Percentiles rank a stretch among this genome's conserved stretches.
phyloP scores from a whole-genome alignment of 139 green algal species.

The Monoraphidium neglectum region DNA sequence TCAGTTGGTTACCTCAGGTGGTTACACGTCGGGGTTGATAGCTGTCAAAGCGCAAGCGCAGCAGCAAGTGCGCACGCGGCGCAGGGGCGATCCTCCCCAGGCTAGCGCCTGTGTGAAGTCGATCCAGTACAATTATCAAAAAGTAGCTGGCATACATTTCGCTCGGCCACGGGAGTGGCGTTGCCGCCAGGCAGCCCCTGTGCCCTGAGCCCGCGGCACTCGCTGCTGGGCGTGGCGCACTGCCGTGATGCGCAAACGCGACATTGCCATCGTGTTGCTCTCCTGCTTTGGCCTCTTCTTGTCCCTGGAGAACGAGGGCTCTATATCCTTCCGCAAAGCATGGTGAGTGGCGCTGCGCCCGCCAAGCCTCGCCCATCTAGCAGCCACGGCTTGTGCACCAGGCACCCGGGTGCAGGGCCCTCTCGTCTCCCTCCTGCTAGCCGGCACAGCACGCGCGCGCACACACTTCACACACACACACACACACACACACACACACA shows the following conservation, averaged over 20 bases:
- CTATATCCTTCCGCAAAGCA: conserved; percentile 84
- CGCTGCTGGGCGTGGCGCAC: no score
- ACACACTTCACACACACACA: neutral
- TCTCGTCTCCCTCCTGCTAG: neutral
- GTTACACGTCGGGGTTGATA: no score
- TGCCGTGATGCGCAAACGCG: conserved; percentile 73
- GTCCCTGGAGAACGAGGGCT: conserved; percentile 78
- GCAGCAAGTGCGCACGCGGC: no score
- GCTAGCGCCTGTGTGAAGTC: no score
- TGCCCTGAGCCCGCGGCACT: no score
- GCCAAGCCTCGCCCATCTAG: neutral
- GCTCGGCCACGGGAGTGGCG: no score
- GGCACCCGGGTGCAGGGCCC: neutral
- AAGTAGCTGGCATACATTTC: no score
- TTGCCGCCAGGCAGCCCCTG: no score
- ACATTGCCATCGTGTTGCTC: conserved; percentile 82
- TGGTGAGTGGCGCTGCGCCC: conserved; percentile 59
- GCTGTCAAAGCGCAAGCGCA: no score
- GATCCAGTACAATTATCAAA: no score
- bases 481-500: neutral
- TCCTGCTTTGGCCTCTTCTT: conserved; percentile 77
- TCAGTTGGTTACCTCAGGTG: no score
- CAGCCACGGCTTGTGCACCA: neutral
- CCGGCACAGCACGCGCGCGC: neutral
- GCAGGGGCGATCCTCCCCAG: no score